phyloP scores from a whole-genome alignment of 1,139 yeast genomes.

The Candida anutae region DNA sequence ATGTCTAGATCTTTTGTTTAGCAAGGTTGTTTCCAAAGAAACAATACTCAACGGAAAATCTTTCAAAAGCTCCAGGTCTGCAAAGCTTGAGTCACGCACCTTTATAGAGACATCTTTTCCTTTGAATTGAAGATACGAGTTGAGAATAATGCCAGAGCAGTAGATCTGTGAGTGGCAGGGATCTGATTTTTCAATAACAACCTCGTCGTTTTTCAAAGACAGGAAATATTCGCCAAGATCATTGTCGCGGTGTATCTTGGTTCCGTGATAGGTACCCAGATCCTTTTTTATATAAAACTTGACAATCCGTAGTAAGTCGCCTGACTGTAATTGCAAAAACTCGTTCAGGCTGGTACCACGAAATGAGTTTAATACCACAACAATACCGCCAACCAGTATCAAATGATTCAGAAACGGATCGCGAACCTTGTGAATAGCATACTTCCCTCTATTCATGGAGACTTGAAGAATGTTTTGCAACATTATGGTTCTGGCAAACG shows the following conservation, averaged over 20 bases:
- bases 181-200: constrained; percentile 2
- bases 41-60: constrained; percentile 26
- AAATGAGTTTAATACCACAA: constrained; percentile 29
- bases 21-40: constrained; percentile 26
- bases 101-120: constrained; percentile 13
- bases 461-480: constrained; percentile 17
- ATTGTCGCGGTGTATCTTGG: no score
- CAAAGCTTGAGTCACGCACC: constrained; percentile 6
- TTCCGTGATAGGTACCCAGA: no score
- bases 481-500: constrained; percentile 21
- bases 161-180: constrained; percentile 14
- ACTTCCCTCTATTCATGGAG: constrained; percentile 7
- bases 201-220: no score
- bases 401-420: constrained; percentile 24
- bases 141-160: constrained; percentile 28
- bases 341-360: constrained; percentile 16
- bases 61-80: constrained; percentile 13
- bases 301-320: constrained; percentile 27
- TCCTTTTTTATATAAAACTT: constrained; percentile 14
- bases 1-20: no score
- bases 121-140: constrained; percentile 18
- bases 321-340: constrained; percentile 20
- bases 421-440: constrained; percentile 15
- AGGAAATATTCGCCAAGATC: no score
- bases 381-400: constrained; percentile 26